Evolutionary conservation across 345 rosid species (phyloP), one percentile per base, ranked within the genome.

Genomic region (Garcia nutans): DNA sequence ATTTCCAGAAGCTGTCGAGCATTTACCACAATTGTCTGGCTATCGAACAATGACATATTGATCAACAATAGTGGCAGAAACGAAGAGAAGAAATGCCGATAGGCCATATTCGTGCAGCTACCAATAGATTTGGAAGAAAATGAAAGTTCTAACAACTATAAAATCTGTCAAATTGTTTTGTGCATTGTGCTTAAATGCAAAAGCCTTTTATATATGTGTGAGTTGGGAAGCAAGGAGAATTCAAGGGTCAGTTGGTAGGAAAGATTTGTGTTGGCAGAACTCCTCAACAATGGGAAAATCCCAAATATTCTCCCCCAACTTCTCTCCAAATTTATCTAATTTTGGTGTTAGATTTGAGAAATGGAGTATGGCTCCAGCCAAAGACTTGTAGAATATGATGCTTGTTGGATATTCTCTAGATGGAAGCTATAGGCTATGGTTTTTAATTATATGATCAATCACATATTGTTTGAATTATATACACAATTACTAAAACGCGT

Each of bases 1-100:
- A 58, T 15, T 1, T 72, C 74, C 23, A 72, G 33, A 8, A 72
- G 74, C 10, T 44, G 66, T 8, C 74, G 31, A 0, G 66, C 65
- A 17, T 72, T 65, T 42, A 72, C 55, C 55, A 4, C 3, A 23
- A 61, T 15, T 37, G 41, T 37, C 41, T 37, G 41, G 41, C 41
- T 37, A 6, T 37, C 5, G 41, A 37, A 37, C 41, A 37, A 37
- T 62, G 57, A 60, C 44, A 73, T 10, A 15, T 19, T 65, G 8
- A 73, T 52, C 58, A 47, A 11, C n/a, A 62, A 8, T 17, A 73
- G 67, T 3, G 49, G 65, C 49, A 57, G 12, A 41, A 42, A n/a
- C 17, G 17, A 72, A 50, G 19, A 42, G 16, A 10, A 16, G 22
- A 56, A 56, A 20, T 23, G 45, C 5, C 4, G 50, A 71, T 71